phyloP scores from a whole-genome alignment of 75 land plant genomes.

The Cunninghamia lanceolata region DNA sequence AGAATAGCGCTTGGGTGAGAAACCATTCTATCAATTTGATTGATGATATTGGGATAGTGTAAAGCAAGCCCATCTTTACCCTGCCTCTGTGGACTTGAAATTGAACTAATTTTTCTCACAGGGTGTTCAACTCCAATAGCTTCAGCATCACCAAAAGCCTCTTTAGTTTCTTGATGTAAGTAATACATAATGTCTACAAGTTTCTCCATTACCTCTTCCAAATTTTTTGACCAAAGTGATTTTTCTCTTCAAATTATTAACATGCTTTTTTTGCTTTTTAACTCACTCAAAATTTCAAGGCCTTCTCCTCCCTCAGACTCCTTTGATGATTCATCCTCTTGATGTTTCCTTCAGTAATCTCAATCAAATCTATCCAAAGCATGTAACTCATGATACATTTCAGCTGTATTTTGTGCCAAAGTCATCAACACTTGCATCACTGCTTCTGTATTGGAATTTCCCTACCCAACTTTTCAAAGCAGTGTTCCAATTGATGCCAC shows the following conservation, averaged over 20 bases:
- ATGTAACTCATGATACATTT: constrained; percentile 12
- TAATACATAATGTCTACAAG: constrained; percentile 87
- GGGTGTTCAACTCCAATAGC: too few species aligned
- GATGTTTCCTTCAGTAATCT: too few species aligned
- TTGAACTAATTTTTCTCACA: too few species aligned
- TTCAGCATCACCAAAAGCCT: constrained; percentile 63
- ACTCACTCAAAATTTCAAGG: constrained; percentile 66
- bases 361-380: too few species aligned
- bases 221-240: constrained; percentile 86
- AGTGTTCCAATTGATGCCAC: constrained; percentile 88
- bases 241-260: constrained; percentile 77
- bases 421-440: constrained; percentile 67
- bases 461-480: constrained; percentile 75
- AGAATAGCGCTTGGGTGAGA: too few species aligned
- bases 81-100: too few species aligned
- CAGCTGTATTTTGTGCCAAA: constrained; percentile 84
- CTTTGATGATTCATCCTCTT: too few species aligned
- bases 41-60: too few species aligned
- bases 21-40: too few species aligned
- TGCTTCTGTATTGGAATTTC: constrained; percentile 53
- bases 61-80: too few species aligned
- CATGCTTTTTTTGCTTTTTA: constrained; percentile 86
- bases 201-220: constrained; percentile 98
- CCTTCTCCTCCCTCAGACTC: constrained; percentile 48
- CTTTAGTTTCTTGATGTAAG: constrained; percentile 70